A percentile compares a stretch with the other conserved stretches of the same genome.
These are phyloP conservation scores for Psilocybe cyanescens DNA, from an alignment of 768 basidiomycete species.

Conservation along the genomic window DNA sequence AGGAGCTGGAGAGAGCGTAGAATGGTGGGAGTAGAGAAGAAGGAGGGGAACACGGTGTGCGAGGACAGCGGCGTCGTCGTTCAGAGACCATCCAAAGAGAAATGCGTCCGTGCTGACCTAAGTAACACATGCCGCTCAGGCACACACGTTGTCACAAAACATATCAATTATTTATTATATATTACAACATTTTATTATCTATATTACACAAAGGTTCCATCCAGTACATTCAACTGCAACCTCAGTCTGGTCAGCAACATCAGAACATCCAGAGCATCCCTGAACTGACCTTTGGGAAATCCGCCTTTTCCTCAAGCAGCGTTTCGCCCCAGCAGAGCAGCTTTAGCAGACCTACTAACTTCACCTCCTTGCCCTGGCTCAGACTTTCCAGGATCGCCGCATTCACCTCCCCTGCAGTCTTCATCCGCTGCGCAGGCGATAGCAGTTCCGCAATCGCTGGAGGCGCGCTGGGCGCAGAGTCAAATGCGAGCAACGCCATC, in stretches of 20 bases:
- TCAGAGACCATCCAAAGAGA: slow-evolving; percentile 13
- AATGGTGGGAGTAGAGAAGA: slow-evolving; percentile 12
- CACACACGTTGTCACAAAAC: slow-evolving; percentile 27
- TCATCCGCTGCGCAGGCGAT: slow-evolving; percentile 85
- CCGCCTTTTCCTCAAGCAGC: slow-evolving; percentile 74
- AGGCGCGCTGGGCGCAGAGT: slow-evolving; percentile 63
- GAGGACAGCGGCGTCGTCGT: slow-evolving; percentile 24
- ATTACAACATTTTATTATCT: slow-evolving; percentile 19
- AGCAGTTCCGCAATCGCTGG: slow-evolving; percentile 76
- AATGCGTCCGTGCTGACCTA: slow-evolving; percentile 34
- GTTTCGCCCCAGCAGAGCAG: slow-evolving; percentile 89
- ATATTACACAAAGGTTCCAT: slow-evolving; percentile 26
- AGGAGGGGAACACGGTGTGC: slow-evolving; percentile 13
- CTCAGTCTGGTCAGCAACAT: slow-evolving; percentile 15
- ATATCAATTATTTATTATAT: slow-evolving; percentile 24
- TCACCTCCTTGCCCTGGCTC: slow-evolving; percentile 92
- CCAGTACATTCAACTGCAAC: slow-evolving; percentile 34
- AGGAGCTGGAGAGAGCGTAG: background rate
- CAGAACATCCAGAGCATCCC: slow-evolving; percentile 2
- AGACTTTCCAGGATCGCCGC: slow-evolving; percentile 92
- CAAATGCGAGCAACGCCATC: slow-evolving; percentile 91
- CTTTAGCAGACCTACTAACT: slow-evolving; percentile 80
- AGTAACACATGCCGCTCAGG: slow-evolving; percentile 12
- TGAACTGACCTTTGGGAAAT: slow-evolving; percentile 73
- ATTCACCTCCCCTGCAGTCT: slow-evolving; percentile 96